A percentile compares a stretch with the other conserved stretches of the same genome.
These are phyloP conservation scores for Hypoxylon sp. DNA, from an alignment of 2,329 filamentous ascomycete species.

Conservation along the genomic window DNA sequence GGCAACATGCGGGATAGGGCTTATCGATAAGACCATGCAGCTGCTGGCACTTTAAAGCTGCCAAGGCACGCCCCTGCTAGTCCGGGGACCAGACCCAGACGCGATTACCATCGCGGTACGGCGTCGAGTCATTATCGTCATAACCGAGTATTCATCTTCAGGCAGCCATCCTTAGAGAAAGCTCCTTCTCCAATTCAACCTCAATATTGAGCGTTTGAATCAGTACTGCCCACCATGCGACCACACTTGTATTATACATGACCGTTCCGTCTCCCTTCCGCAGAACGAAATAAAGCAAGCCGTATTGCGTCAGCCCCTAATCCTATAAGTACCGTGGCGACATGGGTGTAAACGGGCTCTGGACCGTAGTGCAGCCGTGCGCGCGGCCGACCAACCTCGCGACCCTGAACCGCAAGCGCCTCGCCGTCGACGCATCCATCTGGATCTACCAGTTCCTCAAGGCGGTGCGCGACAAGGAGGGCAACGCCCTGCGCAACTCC, in stretches of 20 bases:
- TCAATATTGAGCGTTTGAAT: neutral
- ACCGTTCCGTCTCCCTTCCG: conserved; percentile 9
- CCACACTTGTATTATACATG: conserved; percentile 16
- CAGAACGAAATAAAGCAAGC: neutral
- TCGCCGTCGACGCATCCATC: conserved; percentile 97
- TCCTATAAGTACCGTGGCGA: conserved; percentile 28
- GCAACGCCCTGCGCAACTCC: conserved; percentile 94
- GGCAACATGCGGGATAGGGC: conserved; percentile 18
- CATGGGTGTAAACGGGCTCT: conserved; percentile 99
- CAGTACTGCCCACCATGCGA: conserved; percentile 16
- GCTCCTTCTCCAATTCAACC: neutral
- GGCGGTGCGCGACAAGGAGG: conserved; percentile 97
- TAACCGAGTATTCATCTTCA: conserved; percentile 13
- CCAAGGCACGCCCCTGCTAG: conserved; percentile 9
- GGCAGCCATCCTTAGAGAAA: conserved; percentile 24
- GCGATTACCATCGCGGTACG: conserved; percentile 37
- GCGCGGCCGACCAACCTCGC: conserved; percentile 96
- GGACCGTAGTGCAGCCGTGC: conserved; percentile 95
- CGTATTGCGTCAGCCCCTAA: conserved; percentile 1
- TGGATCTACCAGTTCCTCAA: conserved; percentile 99
- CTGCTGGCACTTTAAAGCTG: conserved; percentile 6
- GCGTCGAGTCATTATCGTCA: conserved; percentile 45
- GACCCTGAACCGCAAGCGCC: conserved; percentile 94
- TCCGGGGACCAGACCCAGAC: conserved; percentile 11
- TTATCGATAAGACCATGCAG: conserved; percentile 39